Evolutionary conservation across 805 yeast genomes (phyloP).

Genomic region (Brettanomyces sp.): DNA sequence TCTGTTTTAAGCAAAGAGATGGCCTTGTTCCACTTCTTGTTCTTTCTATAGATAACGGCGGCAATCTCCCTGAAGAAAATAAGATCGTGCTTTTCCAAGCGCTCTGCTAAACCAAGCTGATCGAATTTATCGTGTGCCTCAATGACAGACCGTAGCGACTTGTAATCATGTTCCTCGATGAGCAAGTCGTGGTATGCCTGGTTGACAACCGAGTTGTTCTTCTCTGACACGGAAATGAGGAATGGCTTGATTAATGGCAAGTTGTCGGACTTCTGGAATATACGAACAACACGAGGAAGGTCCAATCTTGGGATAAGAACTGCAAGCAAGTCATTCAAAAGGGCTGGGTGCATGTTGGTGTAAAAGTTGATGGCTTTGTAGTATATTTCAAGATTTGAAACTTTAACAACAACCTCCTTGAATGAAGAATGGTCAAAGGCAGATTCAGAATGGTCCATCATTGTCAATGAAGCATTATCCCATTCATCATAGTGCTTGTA

Average conservation of each 20-base stretch:
- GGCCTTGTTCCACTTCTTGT: conserved; percentile 88
- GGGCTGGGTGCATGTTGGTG: conserved; percentile 83
- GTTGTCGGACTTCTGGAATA: conserved; percentile 92
- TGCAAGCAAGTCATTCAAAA: conserved; percentile 76
- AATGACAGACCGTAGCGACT: conserved; percentile 76
- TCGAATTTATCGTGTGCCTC: conserved; percentile 89
- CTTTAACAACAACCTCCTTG: conserved; percentile 91
- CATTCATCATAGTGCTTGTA: conserved; percentile 98
- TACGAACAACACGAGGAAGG: conserved; percentile 86
- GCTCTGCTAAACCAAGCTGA: conserved; percentile 81
- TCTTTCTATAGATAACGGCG: conserved; percentile 86
- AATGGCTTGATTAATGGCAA: conserved; percentile 94
- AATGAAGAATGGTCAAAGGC: conserved; percentile 91
- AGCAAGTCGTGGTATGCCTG: conserved; percentile 91
- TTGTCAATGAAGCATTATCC: conserved; percentile 95
- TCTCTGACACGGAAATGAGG: conserved; percentile 80
- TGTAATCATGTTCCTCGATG: conserved; percentile 94
- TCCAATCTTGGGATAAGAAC: conserved; percentile 85
- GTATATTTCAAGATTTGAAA: conserved; percentile 90
- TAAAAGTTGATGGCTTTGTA: conserved; percentile 96
- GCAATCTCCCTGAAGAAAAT: conserved; percentile 95
- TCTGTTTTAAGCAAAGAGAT: conserved; percentile 83
- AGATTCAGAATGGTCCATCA: conserved; percentile 90
- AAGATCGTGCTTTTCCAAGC: conserved; percentile 84
- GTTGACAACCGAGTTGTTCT: conserved; percentile 86